Evolutionary conservation across 1,284 basidiomycete species (phyloP), one percentile per base, ranked within the genome.

Genomic region (Inonotus hispidus): DNA sequence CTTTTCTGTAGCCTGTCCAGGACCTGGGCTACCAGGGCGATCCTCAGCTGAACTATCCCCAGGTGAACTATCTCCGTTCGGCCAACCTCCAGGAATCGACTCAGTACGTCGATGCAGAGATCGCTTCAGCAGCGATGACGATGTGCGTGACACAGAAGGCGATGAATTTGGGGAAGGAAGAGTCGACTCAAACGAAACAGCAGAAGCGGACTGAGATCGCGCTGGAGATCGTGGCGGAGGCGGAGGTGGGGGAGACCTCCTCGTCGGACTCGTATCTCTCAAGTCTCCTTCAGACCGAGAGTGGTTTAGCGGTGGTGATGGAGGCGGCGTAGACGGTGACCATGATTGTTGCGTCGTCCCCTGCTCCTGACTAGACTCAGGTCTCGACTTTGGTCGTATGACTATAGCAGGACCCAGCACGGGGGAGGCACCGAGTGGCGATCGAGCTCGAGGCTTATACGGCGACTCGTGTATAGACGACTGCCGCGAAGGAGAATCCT

Each of bases 251-350:
- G 61, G 61, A 5, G 58, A 47, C 25, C 21, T 60, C 6, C 52
- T 35, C 11, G 4, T 14, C 1, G 50, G 27, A 19, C 41, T 37
- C 11, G n/a, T 16, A 16, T 19, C 35, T 32, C 50, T 52, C 16
- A 52, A 7, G 6, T 52, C 27, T n/a, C 50, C 50, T 52, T 52
- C 50, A 35, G 50, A 52, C 3, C 32, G 32, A 3, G 46, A 49
- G 10, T 27, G 27, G 13, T 35, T 23, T 1, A 62, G 37, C 27
- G 61, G 61, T 13, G 61, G 61, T 1, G 56, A 55, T 13, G 61
- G 61, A 8, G 61, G 61, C 19, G 61, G 61, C 10, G 61, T 62
- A 23, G 56, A 54, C 0, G 45, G 56, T 43, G 56, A 41, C 56
- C 57, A 53, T n/a, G 50, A 6, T 29, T 38, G 29, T 23, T 55